phyloP scores from a whole-genome alignment of 176 grass and related monocot species.

The Otatea glauca region DNA sequence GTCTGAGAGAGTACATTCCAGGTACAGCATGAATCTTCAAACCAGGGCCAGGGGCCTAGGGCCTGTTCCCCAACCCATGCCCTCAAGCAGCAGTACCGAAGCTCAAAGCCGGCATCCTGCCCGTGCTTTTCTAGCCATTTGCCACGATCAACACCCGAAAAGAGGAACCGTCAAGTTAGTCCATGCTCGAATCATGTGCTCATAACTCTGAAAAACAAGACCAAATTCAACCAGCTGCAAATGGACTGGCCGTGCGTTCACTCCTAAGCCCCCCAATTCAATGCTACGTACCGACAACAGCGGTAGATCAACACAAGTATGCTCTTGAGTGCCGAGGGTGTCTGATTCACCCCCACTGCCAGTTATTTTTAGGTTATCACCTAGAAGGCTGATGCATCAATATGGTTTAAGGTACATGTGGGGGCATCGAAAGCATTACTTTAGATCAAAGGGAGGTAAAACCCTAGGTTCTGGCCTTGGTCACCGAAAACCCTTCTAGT shows the following conservation, averaged over 20 bases:
- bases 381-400: constrained; percentile 35
- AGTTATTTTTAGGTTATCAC: constrained; percentile 2
- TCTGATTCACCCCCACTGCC: constrained; percentile 20
- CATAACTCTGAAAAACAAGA: constrained; percentile 2
- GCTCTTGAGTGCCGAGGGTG: constrained; percentile 32
- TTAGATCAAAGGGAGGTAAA: constrained; percentile 40
- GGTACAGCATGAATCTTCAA: constrained; percentile 34
- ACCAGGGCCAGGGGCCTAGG: not conserved
- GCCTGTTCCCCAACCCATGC: constrained; percentile 1
- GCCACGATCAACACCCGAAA: constrained; percentile 37
- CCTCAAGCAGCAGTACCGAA: constrained; percentile 12
- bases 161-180: constrained; percentile 32
- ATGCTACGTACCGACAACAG: constrained; percentile 40
- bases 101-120: constrained; percentile 36
- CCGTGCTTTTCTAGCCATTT: constrained; percentile 31
- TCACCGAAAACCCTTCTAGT: constrained; percentile 31
- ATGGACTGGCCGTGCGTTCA: not conserved
- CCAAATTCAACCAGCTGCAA: constrained; percentile 33
- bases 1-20: constrained; percentile 38
- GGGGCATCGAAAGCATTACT: constrained; percentile 23
- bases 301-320: constrained; percentile 26
- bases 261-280: constrained; percentile 16
- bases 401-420: constrained; percentile 46
- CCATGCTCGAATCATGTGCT: constrained; percentile 14
- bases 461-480: constrained; percentile 47